phyloP scores from a whole-genome alignment of 192 early-diverging fungal species.

The Mortierella claussenii region DNA sequence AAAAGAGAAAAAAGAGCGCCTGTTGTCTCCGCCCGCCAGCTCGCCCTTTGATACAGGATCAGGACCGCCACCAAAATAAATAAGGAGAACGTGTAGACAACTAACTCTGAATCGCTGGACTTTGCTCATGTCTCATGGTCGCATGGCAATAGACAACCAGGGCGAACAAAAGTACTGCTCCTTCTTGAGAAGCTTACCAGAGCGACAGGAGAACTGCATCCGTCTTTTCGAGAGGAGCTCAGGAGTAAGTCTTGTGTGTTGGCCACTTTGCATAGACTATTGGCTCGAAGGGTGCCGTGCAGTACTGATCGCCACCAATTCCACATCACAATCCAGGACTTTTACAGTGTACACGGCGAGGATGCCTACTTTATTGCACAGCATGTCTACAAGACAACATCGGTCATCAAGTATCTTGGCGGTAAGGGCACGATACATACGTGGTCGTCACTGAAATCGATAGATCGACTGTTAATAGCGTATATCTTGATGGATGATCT shows the following conservation, averaged over 20 bases:
- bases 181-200: conserved; percentile 67
- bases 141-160: conserved; percentile 52
- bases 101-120: no score
- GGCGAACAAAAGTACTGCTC: conserved; percentile 55
- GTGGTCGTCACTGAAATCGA: no score
- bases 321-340: conserved; percentile 59
- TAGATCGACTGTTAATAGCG: not conserved
- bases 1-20: no score
- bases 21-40: no score
- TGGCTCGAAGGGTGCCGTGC: not conserved
- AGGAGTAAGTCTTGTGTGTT: conserved; percentile 51
- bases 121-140: no score
- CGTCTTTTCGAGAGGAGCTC: conserved; percentile 78
- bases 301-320: not conserved
- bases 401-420: conserved; percentile 91
- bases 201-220: conserved; percentile 67
- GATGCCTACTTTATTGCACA: conserved; percentile 92
- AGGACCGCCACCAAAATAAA: conserved; percentile 4
- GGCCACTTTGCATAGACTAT: not conserved
- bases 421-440: conserved; percentile 43
- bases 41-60: no score
- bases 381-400: conserved; percentile 88
- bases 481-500: not conserved
- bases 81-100: not conserved
- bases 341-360: conserved; percentile 90